Evolutionary conservation across 2,329 filamentous ascomycete species (phyloP).

Genomic region (Verticillium nonalfalfae): DNA sequence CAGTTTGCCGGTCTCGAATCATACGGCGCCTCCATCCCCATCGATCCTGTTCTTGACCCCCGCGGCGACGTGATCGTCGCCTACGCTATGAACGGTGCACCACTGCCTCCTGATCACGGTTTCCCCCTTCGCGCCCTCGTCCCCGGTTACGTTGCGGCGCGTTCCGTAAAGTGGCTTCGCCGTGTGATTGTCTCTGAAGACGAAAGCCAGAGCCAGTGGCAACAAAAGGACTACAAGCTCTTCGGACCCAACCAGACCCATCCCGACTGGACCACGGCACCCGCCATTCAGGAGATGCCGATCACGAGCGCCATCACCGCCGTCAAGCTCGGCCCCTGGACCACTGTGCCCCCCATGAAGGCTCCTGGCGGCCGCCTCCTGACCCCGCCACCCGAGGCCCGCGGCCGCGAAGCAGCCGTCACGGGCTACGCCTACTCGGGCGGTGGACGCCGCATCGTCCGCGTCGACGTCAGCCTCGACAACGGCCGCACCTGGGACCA

Average conservation of each 20-base stretch:
- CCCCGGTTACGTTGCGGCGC: slow-evolving; percentile 59
- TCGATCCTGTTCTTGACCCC: slow-evolving; percentile 51
- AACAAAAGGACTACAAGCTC: slow-evolving; percentile 62
- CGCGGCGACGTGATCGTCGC: slow-evolving; percentile 60
- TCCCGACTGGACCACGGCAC: slow-evolving; percentile 56
- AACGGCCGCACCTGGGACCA: slow-evolving; percentile 59
- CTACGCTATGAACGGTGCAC: slow-evolving; percentile 60
- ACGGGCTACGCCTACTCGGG: slow-evolving; percentile 64
- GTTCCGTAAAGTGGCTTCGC: slow-evolving; percentile 64
- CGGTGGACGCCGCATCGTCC: slow-evolving; percentile 57
- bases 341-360: neutral
- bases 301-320: slow-evolving; percentile 61
- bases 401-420: slow-evolving; percentile 27
- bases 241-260: slow-evolving; percentile 58
- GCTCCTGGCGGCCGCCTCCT: neutral
- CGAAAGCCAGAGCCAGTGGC: slow-evolving; percentile 60
- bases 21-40: slow-evolving; percentile 55
- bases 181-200: slow-evolving; percentile 59
- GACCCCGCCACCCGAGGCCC: neutral
- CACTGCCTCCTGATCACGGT: slow-evolving; percentile 59
- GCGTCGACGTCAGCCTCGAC: slow-evolving; percentile 62
- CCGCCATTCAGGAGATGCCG: slow-evolving; percentile 61
- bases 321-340: slow-evolving; percentile 34
- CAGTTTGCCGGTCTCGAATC: slow-evolving; percentile 55
- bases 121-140: slow-evolving; percentile 58